Evolutionary conservation across 1,284 basidiomycete species (phyloP).

Genomic region (Xerocomus minutiporus): DNA sequence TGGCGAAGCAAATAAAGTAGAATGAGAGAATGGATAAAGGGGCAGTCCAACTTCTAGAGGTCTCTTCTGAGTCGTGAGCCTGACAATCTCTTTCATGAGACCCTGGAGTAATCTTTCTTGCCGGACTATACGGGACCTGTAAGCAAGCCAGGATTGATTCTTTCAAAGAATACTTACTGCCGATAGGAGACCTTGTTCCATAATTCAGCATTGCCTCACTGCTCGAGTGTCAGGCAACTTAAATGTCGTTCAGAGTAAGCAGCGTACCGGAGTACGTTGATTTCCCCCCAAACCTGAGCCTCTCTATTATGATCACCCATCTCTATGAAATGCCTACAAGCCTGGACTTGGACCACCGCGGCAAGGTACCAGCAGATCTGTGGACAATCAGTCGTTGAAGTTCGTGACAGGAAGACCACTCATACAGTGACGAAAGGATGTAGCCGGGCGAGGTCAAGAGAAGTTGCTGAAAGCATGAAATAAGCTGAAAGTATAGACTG

Average conservation of each 20-base stretch:
- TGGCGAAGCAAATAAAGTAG: constrained; percentile 53
- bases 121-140: constrained; percentile 46
- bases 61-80: constrained; percentile 70
- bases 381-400: constrained; percentile 15
- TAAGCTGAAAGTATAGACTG: constrained; percentile 67
- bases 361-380: constrained; percentile 87
- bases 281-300: constrained; percentile 76
- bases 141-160: constrained; percentile 9
- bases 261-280: constrained; percentile 68
- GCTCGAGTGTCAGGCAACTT: constrained; percentile 10
- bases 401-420: constrained; percentile 7
- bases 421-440: constrained; percentile 78
- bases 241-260: background rate
- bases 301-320: constrained; percentile 64
- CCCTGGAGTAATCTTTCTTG: constrained; percentile 78
- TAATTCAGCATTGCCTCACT: constrained; percentile 80
- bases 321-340: constrained; percentile 80
- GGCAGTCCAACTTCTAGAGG: constrained; percentile 74
- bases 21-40: constrained; percentile 72
- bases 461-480: constrained; percentile 69
- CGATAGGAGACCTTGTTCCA: constrained; percentile 73
- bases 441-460: constrained; percentile 68
- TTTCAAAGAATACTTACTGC: constrained; percentile 50
- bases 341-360: constrained; percentile 75
- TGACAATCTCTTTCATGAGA: constrained; percentile 78